Evolutionary conservation across 164 flowering plant species (phyloP), one percentile per base, ranked within the genome.

Genomic region (Nymphaea colorata): DNA sequence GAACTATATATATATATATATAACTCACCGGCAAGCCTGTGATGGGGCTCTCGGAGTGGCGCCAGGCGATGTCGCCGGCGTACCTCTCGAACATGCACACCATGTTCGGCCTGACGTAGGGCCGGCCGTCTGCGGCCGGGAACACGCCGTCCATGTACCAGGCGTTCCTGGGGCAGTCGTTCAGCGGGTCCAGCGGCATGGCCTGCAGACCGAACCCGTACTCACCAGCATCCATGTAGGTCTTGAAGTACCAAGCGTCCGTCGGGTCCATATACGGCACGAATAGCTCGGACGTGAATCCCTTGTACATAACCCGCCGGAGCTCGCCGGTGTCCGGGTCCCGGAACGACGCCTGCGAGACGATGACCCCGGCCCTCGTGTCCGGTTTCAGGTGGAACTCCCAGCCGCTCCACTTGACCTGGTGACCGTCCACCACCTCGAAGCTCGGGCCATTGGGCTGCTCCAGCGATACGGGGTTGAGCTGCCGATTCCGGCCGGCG

Each of bases 181-280:
- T 89, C 2, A 82, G 81, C 3, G 85, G 89, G 5, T 77, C 82
- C n/a, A 89, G 76, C 2, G 86, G 44, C 82, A 79, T 61, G 0
- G 95, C 82, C 3, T 69, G 59, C 12, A 69, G 64, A 1, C 95
- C 90, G n/a, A 89, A 57, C 62, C 92, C 92, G 61, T 72, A 89
- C 63, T 89, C 92, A 2, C 92, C 92, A 0, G 87, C 96, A 67
- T 89, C 96, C 87, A 89, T 72, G 57, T 86, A 87, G 18, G 89
- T 70, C 77, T 78, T 83, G 69, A 82, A 87, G 44, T 87, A 89
- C 90, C 96, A 87, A 2, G 64, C 79, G 2, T 83, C 90, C 0
- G 72, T 72, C 0, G 84, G 83, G 66, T 89, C 96, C 92, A 87
- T 86, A 66, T 89, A 87, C 0, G 96, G 96, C 62, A 89, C 92